These are phyloP conservation scores for Telopea speciosissima DNA, from an alignment of 177 flowering plant species.

Conservation along the genomic window DNA sequence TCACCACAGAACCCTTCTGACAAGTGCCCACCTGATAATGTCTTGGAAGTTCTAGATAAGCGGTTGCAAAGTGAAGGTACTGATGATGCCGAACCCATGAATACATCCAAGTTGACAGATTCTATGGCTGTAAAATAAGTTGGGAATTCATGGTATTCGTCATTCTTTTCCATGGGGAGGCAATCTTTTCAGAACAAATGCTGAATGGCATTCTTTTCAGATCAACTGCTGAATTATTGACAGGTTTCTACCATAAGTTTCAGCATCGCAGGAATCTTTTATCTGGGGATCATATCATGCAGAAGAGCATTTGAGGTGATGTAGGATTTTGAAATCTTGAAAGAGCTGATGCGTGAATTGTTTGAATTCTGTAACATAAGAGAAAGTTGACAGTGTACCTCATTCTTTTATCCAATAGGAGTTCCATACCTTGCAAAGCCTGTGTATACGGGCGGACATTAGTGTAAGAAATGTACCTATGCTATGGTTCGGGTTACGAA, in stretches of 20 bases:
- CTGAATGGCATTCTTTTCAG: neutral
- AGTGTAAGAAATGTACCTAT: neutral
- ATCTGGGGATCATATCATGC: too few species aligned
- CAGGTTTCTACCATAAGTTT: too few species aligned
- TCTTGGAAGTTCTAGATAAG: conserved; percentile 48
- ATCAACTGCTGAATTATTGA: too few species aligned
- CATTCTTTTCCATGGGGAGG: conserved; percentile 2
- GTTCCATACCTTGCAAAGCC: neutral
- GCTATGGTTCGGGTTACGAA: too few species aligned
- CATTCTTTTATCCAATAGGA: neutral
- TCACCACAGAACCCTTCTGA: conserved; percentile 59
- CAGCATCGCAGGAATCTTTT: too few species aligned
- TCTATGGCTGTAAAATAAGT: conserved; percentile 1
- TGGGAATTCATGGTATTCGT: neutral
- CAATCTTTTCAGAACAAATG: neutral
- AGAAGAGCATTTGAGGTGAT: too few species aligned
- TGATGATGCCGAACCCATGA: conserved; percentile 19
- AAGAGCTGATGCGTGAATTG: neutral
- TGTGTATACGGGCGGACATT: too few species aligned
- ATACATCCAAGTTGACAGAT: conserved; percentile 21
- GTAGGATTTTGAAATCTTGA: neutral
- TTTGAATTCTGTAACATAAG: neutral
- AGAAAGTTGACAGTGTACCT: neutral
- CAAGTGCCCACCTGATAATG: conserved; percentile 73
- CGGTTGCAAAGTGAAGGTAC: conserved; percentile 32